A percentile compares a stretch with the other conserved stretches of the same genome.
These are phyloP conservation scores for Vigna mungo DNA, from an alignment of 306 rosid genomes.

Conservation along the genomic window DNA sequence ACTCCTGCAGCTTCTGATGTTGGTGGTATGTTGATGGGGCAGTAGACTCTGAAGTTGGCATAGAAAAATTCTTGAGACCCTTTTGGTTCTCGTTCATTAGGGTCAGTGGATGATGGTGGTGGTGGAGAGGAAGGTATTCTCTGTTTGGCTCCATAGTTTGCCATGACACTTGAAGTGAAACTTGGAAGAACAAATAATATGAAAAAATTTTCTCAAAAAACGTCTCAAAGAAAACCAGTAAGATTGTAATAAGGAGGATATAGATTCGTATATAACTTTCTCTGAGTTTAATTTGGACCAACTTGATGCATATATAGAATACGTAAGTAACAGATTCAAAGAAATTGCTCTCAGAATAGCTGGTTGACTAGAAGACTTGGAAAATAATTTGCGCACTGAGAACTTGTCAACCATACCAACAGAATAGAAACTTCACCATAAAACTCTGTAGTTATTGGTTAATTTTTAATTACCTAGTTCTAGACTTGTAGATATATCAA, in stretches of 20 bases:
- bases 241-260: background rate
- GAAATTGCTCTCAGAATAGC: background rate
- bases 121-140: slow-evolving; percentile 49
- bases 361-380: slow-evolving; percentile 17
- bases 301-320: background rate
- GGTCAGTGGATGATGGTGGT: slow-evolving; percentile 31
- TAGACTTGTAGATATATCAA: too few species aligned
- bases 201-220: background rate
- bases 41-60: slow-evolving; percentile 38
- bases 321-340: background rate
- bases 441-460: too few species aligned
- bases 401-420: background rate
- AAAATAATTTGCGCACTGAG: background rate
- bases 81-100: slow-evolving; percentile 52
- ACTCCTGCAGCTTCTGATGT: slow-evolving; percentile 59
- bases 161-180: slow-evolving; percentile 43
- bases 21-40: slow-evolving; percentile 59
- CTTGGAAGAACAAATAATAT: background rate
- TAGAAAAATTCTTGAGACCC: slow-evolving; percentile 33
- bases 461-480: too few species aligned
- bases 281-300: background rate
- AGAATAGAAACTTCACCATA: background rate
- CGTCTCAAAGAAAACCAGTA: background rate
- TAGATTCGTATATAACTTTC: background rate
- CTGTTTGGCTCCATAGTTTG: slow-evolving; percentile 55